phyloP scores from a whole-genome alignment of 2,329 filamentous ascomycete genomes.

The Clarireedia monteithiana region DNA sequence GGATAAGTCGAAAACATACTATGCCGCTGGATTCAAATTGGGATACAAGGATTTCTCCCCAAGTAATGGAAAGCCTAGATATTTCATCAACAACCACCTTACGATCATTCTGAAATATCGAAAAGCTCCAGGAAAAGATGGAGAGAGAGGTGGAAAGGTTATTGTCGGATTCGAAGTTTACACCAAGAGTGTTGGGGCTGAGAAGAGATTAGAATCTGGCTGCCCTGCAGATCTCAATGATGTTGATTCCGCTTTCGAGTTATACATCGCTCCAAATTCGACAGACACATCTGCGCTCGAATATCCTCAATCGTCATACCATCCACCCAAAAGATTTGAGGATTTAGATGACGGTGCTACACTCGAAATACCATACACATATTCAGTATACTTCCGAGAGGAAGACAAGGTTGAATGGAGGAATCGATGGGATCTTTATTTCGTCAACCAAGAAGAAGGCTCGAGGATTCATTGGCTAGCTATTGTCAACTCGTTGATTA shows the following conservation, averaged over 20 bases:
- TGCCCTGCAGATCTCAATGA: conserved; percentile 61
- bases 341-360: conserved; percentile 57
- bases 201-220: conserved; percentile 51
- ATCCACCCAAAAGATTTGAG: conserved; percentile 43
- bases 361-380: conserved; percentile 73
- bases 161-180: conserved; percentile 88
- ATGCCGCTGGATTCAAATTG: conserved; percentile 82
- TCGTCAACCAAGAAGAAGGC: conserved; percentile 78
- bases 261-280: conserved; percentile 57
- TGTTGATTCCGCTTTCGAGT: conserved; percentile 57
- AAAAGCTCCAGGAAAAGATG: conserved; percentile 59
- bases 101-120: conserved; percentile 78
- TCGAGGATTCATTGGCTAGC: conserved; percentile 81
- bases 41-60: conserved; percentile 64
- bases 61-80: conserved; percentile 51
- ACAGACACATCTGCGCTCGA: conserved; percentile 40
- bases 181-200: conserved; percentile 67
- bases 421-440: conserved; percentile 83
- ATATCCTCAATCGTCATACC: conserved; percentile 52
- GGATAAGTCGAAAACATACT: conserved; percentile 79
- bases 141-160: conserved; percentile 65
- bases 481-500: conserved; percentile 79
- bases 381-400: conserved; percentile 85
- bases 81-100: conserved; percentile 82
- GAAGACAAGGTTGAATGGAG: conserved; percentile 74